phyloP scores from a whole-genome alignment of 2,329 filamentous ascomycete species.

The Aspergillus sp. region DNA sequence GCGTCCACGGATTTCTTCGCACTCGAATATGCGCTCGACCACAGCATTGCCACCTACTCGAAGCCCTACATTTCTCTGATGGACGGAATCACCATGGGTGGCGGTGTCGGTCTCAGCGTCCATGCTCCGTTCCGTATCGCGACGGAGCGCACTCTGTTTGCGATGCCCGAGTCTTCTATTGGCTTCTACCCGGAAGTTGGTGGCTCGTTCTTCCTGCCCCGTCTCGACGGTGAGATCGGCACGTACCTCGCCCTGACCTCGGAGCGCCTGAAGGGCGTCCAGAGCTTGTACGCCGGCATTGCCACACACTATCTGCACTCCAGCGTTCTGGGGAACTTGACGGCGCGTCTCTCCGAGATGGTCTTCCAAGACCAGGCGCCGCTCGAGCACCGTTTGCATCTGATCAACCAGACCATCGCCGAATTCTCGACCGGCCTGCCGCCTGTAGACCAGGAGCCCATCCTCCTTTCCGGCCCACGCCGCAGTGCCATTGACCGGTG shows the following conservation, averaged over 20 bases:
- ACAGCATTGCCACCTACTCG: conserved; percentile 82
- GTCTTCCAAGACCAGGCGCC: conserved; percentile 70
- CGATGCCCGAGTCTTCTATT: conserved; percentile 97
- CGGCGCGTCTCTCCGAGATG: conserved; percentile 78
- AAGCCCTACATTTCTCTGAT: conserved; percentile 95
- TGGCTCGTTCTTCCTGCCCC: conserved; percentile 87
- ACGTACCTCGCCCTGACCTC: conserved; percentile 92
- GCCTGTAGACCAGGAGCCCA: conserved; percentile 47
- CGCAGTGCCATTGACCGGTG: conserved; percentile 77
- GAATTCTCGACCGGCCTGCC: conserved; percentile 86
- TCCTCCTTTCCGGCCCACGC: conserved; percentile 57
- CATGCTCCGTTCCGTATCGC: conserved; percentile 96
- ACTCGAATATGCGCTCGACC: conserved; percentile 92
- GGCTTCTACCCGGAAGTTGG: conserved; percentile 98
- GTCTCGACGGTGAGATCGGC: conserved; percentile 75
- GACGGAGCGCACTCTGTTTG: conserved; percentile 88
- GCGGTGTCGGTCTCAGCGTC: conserved; percentile 84
- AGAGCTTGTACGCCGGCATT: conserved; percentile 82
- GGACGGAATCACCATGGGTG: conserved; percentile 98
- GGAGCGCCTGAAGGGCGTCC: conserved; percentile 68
- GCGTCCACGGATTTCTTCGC: conserved; percentile 78
- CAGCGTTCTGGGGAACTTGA: conserved; percentile 68
- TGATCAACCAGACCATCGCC: conserved; percentile 81
- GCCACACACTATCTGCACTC: conserved; percentile 97
- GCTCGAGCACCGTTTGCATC: conserved; percentile 52